These are phyloP conservation scores for Myriosclerotinia duriaeana DNA, from an alignment of 2,329 filamentous ascomycete genomes.

Conservation along the genomic window DNA sequence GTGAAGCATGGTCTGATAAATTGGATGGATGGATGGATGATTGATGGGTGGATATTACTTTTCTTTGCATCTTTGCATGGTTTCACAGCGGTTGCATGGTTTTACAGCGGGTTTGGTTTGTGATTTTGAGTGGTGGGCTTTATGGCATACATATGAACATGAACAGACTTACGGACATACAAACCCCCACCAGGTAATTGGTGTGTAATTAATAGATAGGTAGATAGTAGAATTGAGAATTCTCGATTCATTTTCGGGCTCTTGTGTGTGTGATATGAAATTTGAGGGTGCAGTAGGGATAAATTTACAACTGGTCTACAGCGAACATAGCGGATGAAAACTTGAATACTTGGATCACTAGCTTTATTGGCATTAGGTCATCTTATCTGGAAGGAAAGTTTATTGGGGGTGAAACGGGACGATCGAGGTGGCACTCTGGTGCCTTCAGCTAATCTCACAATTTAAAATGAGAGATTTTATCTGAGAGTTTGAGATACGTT, in stretches of 20 bases:
- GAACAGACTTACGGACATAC: neutral
- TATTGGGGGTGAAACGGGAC: neutral
- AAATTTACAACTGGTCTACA: neutral
- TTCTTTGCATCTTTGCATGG: conserved; percentile 8
- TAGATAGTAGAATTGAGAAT: conserved; percentile 16
- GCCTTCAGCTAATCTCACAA: neutral
- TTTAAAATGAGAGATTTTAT: too few relatives aligned
- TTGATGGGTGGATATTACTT: neutral
- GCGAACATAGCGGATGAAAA: neutral
- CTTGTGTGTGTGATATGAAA: neutral
- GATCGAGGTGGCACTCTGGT: neutral
- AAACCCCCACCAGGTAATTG: conserved; percentile 10
- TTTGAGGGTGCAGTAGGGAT: neutral
- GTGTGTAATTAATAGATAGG: conserved; percentile 13
- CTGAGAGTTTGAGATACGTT: neutral
- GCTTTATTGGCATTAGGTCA: neutral
- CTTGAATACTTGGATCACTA: neutral
- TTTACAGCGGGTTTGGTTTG: neutral
- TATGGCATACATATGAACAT: neutral
- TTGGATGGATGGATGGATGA: neutral
- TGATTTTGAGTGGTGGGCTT: neutral
- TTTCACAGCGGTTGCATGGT: neutral
- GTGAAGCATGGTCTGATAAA: conserved; percentile 7
- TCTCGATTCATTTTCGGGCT: neutral
- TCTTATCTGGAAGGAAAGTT: neutral